Percentiles rank a stretch among this genome's conserved stretches.
These are phyloP conservation scores for Salvia splendens DNA, from an alignment of 257 asterid genomes.

Conservation along the genomic window DNA sequence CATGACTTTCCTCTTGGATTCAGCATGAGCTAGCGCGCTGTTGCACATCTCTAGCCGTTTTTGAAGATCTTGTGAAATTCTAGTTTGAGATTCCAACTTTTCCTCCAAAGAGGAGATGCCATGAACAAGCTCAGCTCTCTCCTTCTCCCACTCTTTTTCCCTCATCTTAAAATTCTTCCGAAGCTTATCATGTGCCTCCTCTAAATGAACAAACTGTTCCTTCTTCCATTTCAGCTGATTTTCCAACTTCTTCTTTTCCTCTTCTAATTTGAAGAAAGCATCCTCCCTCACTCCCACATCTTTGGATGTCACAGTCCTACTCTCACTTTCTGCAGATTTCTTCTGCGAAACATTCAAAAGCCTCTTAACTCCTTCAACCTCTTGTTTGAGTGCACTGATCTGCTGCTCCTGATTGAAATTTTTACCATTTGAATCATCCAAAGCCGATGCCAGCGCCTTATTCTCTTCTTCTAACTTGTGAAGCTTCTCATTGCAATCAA, in stretches of 20 bases:
- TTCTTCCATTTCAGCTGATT: constrained; percentile 88
- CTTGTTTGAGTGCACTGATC: constrained; percentile 51
- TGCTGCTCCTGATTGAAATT: constrained; percentile 53
- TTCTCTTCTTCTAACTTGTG: constrained; percentile 59
- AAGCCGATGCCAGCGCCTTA: constrained; percentile 52
- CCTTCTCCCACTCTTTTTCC: constrained; percentile 86
- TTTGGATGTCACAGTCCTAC: constrained; percentile 30
- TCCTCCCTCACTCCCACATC: constrained; percentile 59
- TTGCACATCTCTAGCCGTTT: constrained; percentile 72
- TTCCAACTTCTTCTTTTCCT: constrained; percentile 55
- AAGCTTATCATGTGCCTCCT: constrained; percentile 79
- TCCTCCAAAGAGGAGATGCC: constrained; percentile 56
- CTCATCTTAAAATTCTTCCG: constrained; percentile 44
- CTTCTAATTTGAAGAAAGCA: constrained; percentile 53
- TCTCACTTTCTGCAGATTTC: constrained; percentile 43
- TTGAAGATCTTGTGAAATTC: constrained; percentile 65
- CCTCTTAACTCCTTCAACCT: constrained; percentile 59
- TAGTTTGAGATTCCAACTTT: constrained; percentile 69
- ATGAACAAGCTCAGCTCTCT: constrained; percentile 56
- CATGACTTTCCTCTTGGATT: constrained; percentile 63
- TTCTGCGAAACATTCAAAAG: constrained; percentile 41
- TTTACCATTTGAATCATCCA: constrained; percentile 67
- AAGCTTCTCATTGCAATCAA: constrained; percentile 54
- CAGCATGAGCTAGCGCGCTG: constrained; percentile 78
- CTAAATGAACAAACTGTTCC: constrained; percentile 78